Percentiles rank a stretch among this genome's conserved stretches.
These are phyloP conservation scores for Sisymbrium altissimum DNA, from an alignment of 345 rosid species.

Conservation along the genomic window DNA sequence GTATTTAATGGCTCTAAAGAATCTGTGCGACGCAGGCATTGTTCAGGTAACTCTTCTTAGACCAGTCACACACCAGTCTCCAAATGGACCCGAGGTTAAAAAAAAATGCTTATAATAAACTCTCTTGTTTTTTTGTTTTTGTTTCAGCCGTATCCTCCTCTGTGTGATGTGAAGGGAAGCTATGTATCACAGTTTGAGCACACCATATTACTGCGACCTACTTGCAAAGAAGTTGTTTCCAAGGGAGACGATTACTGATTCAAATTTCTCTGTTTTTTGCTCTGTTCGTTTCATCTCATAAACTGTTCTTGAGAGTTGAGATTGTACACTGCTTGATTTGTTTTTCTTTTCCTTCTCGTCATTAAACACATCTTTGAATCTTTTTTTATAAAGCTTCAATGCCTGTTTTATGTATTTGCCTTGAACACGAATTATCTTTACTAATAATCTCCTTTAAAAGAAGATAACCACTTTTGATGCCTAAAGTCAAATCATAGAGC, in stretches of 20 bases:
- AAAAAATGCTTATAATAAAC: neutral
- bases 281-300: neutral
- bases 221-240: constrained; percentile 94
- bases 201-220: constrained; percentile 84
- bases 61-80: neutral
- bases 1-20: constrained; percentile 90
- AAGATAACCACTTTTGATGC: neutral
- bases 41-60: constrained; percentile 59
- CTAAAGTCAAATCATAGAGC: neutral
- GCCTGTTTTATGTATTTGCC: neutral
- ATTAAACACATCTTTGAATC: constrained; percentile 7
- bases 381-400: neutral
- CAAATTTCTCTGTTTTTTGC: neutral
- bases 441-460: neutral
- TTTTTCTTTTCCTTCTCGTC: neutral
- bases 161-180: constrained; percentile 85
- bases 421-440: neutral
- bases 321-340: constrained; percentile 7
- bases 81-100: neutral
- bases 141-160: constrained; percentile 81
- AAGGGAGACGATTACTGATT: constrained; percentile 80
- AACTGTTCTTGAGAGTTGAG: constrained; percentile 14
- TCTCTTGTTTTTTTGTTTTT: neutral
- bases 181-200: constrained; percentile 94
- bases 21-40: constrained; percentile 80